phyloP scores from a whole-genome alignment of 202 grass and related monocot species.

The Bolboschoenoplectus hybrid region DNA sequence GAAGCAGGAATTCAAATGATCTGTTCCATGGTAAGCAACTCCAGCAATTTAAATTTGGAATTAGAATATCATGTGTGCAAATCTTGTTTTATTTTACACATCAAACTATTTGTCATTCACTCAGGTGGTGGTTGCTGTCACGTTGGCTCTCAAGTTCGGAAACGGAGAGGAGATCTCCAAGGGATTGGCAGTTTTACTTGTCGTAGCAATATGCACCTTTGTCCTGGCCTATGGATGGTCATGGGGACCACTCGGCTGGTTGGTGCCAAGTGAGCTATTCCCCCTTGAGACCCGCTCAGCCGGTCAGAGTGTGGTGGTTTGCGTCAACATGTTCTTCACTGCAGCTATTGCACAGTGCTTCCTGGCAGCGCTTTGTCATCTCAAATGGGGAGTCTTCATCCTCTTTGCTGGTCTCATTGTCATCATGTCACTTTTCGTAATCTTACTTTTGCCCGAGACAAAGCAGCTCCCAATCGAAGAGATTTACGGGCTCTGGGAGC shows the following conservation, averaged over 20 bases:
- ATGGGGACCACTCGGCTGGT: conserved; percentile 43
- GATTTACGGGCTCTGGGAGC: conserved; percentile 65
- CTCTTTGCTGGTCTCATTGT: conserved; percentile 25
- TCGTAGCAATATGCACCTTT: conserved; percentile 51
- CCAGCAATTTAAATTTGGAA: background rate
- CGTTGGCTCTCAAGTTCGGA: conserved; percentile 78
- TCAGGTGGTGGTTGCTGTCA: conserved; percentile 66
- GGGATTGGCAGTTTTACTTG: conserved; percentile 54
- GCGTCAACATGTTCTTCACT: conserved; percentile 42
- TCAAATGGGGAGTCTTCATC: conserved; percentile 43
- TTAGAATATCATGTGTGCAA: background rate
- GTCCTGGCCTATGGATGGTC: conserved; percentile 34
- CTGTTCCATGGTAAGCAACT: conserved; percentile 56
- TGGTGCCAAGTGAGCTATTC: conserved; percentile 44
- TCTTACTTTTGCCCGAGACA: conserved; percentile 47
- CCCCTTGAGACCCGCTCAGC: conserved; percentile 40
- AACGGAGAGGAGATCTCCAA: conserved; percentile 58
- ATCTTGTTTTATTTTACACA: conserved; percentile 7
- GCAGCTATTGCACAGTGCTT: conserved; percentile 41
- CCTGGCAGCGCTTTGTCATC: conserved; percentile 31
- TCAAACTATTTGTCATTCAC: background rate
- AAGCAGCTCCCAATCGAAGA: conserved; percentile 47
- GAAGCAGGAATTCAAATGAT: conserved; percentile 84
- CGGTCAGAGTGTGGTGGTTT: conserved; percentile 39
- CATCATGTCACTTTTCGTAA: conserved; percentile 32